Evolutionary conservation across 1,139 yeast species (phyloP), one percentile per base, ranked within the genome.

Genomic region (Saccharomyces hybrid): DNA sequence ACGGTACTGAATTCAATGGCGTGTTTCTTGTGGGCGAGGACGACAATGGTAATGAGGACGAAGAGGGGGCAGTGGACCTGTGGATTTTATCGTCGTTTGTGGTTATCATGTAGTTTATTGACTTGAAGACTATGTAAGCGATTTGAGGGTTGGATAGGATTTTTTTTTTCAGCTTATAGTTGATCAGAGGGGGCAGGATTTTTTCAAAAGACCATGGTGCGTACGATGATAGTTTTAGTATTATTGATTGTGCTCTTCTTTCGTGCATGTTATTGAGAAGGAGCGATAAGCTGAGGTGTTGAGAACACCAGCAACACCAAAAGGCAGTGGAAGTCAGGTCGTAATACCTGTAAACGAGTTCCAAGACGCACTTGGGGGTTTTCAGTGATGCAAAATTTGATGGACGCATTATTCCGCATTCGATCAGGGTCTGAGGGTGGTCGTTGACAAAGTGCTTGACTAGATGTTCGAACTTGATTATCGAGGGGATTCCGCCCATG

Each of bases 271-370:
- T 55, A 2, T 56, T 50, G 9, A 60, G 48, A 11, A 64, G 55
- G 12, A 55, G 41, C 14, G 46, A 11, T 3, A 54, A 11, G 38
- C 59, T 55, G 11, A 65, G 47, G 50, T 62, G 59, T 6, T 53
- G 48, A 4, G 56, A 51, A 55, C 70, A 67, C 71, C 71, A 67
- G 11, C 59, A 52, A 32, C 64, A 59, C 70, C 70, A 67, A 44
- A 59, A 60, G 28, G 54, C 53, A 12, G 57, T 53, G 2, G 66
- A 61, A 1, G 62, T 57, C 16, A 53, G 53, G 11, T 65, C 63
- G 38, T 63, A 52, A 31, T 55, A 63, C 29, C 55, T 59, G 49
- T 62, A 60, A 14, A 62, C 48, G 8, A 64, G 48, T 24, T 62
- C 61, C 27, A 66, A 56, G 14, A 59, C 54, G 11, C 66, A 51